phyloP scores from a whole-genome alignment of 345 rosid genomes.

The Pistacia vera region DNA sequence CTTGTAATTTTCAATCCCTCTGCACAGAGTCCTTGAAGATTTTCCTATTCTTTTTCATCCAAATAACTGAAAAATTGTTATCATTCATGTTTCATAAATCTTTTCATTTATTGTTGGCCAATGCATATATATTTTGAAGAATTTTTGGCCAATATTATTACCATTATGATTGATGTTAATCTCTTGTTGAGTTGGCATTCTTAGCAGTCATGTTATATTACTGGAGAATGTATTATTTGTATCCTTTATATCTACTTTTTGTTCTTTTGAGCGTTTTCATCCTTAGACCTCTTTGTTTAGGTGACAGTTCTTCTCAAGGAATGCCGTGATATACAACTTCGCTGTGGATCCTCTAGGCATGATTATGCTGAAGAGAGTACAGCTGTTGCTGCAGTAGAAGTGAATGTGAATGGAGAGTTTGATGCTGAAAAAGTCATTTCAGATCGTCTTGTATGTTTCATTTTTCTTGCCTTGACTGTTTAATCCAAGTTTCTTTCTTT shows the following conservation, averaged over 20 bases:
- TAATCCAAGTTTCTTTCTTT: slow-evolving; percentile 14
- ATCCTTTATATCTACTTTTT: not conserved
- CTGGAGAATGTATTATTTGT: not conserved
- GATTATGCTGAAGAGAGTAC: slow-evolving; percentile 45
- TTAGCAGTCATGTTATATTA: too few species aligned
- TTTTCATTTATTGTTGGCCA: too few species aligned
- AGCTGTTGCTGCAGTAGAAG: slow-evolving; percentile 43
- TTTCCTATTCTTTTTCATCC: too few species aligned
- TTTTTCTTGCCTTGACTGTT: slow-evolving; percentile 7
- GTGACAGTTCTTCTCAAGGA: slow-evolving; percentile 92
- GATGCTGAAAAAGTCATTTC: slow-evolving; percentile 75
- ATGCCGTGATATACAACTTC: slow-evolving; percentile 91
- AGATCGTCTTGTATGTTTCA: slow-evolving; percentile 65
- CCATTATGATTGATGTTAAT: not conserved
- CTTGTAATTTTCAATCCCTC: too few species aligned
- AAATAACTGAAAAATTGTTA: too few species aligned
- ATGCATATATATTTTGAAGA: too few species aligned
- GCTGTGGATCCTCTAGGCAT: slow-evolving; percentile 63
- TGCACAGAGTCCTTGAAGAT: too few species aligned
- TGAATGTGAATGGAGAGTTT: slow-evolving; percentile 47
- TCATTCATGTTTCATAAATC: too few species aligned
- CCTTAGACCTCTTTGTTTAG: slow-evolving; percentile 33
- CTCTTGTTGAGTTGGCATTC: too few species aligned
- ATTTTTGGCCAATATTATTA: too few species aligned
- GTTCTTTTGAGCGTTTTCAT: not conserved